Percentiles rank a stretch among this genome's conserved stretches.
phyloP scores from a whole-genome alignment of 2,329 filamentous ascomycete species.

The Fusarium pilosicola region DNA sequence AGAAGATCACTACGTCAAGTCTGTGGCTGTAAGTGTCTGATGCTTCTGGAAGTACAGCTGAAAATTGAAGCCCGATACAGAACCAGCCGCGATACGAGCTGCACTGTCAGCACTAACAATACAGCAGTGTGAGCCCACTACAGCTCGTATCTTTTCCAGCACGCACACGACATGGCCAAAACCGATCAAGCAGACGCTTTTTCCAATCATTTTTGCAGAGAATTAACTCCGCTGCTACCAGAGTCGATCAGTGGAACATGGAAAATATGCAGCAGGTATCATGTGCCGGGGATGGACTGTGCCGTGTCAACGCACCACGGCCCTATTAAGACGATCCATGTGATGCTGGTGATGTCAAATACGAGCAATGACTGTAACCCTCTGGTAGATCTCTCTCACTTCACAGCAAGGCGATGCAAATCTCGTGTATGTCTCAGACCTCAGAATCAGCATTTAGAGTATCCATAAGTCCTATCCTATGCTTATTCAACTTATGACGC shows the following conservation, averaged over 20 bases:
- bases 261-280: background rate
- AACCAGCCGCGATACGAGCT: background rate
- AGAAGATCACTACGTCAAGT: background rate
- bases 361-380: slow-evolving; percentile 1
- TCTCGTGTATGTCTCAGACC: background rate
- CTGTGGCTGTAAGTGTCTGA: background rate
- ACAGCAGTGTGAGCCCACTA: background rate
- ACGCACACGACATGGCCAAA: background rate
- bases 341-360: background rate
- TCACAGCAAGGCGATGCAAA: background rate
- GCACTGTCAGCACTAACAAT: slow-evolving; percentile 1
- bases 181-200: background rate
- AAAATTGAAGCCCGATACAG: background rate
- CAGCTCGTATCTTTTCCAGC: background rate
- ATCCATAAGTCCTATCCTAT: background rate
- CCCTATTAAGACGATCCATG: slow-evolving; percentile 2
- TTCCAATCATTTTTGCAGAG: background rate
- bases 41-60: background rate
- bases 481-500: background rate
- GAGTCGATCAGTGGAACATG: background rate
- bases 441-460: background rate
- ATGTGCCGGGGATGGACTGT: background rate
- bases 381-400: background rate
- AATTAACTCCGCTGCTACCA: background rate
- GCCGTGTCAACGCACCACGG: background rate